These are phyloP conservation scores for Claviceps sp. DNA, from an alignment of 2,329 filamentous ascomycete species.

Conservation along the genomic window DNA sequence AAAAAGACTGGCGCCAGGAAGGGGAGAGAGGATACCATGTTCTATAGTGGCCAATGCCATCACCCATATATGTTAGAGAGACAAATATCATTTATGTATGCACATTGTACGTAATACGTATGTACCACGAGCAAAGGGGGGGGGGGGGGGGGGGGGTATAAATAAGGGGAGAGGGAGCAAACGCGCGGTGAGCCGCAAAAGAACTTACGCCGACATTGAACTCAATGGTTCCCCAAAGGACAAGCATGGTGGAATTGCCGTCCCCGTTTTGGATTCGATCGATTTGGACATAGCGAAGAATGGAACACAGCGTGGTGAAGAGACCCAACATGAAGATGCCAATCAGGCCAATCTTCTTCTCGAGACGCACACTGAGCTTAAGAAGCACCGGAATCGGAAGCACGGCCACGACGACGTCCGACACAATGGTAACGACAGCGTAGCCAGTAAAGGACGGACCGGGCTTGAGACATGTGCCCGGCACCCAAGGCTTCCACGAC, in stretches of 20 bases:
- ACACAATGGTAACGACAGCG: conserved; percentile 36
- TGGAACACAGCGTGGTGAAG: conserved; percentile 41
- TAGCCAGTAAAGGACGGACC: conserved; percentile 38
- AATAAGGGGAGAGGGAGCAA: not conserved
- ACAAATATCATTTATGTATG: not conserved
- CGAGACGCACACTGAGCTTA: conserved; percentile 31
- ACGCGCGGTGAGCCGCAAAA: not conserved
- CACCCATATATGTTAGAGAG: not conserved
- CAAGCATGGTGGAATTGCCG: conserved; percentile 41
- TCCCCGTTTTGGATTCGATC: conserved; percentile 34
- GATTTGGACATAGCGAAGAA: conserved; percentile 39
- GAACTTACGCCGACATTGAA: conserved; percentile 40
- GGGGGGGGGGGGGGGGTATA: too few species aligned
- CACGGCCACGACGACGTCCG: conserved; percentile 34
- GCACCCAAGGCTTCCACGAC: conserved; percentile 29
- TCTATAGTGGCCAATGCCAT: conserved; percentile 19
- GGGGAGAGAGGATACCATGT: conserved; percentile 32
- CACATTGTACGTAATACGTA: too few species aligned
- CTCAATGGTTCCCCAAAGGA: conserved; percentile 43
- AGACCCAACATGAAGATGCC: conserved; percentile 38
- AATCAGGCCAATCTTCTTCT: conserved; percentile 37
- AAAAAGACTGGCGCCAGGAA: conserved; percentile 31
- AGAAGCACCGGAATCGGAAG: conserved; percentile 37
- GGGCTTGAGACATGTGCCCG: conserved; percentile 30
- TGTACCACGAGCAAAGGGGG: too few species aligned